A percentile compares a stretch with the other conserved stretches of the same genome.
phyloP scores from a whole-genome alignment of 805 yeast genomes.

The Vanderwaltozyma verrucispora region DNA sequence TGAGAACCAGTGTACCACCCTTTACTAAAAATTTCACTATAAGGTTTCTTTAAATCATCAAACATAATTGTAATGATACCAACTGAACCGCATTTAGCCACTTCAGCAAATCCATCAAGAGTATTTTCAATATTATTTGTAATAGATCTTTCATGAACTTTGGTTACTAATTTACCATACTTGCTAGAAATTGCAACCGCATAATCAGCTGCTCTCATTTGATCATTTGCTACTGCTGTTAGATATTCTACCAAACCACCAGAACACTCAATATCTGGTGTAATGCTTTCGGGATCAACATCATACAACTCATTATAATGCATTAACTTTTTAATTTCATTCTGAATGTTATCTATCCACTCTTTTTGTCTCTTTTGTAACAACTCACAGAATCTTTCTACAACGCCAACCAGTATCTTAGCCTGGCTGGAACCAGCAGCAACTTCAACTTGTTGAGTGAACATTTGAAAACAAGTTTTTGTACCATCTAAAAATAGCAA shows the following conservation, averaged over 20 bases:
- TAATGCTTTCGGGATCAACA: constrained; percentile 26
- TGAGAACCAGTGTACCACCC: constrained; percentile 55
- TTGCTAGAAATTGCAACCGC: constrained; percentile 61
- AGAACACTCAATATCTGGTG: constrained; percentile 38
- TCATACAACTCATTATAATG: constrained; percentile 27
- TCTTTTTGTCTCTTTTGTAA: constrained; percentile 50
- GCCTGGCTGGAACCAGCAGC: constrained; percentile 82
- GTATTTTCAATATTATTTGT: constrained; percentile 47
- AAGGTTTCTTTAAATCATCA: constrained; percentile 59
- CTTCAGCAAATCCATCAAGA: constrained; percentile 71
- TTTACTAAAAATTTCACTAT: constrained; percentile 52
- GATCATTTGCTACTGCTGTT: constrained; percentile 78
- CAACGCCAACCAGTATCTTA: constrained; percentile 65
- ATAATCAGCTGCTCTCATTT: constrained; percentile 58
- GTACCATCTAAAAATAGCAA: constrained; percentile 64
- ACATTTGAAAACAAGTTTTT: constrained; percentile 67
- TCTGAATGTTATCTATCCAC: constrained; percentile 48
- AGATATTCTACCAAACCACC: constrained; percentile 75
- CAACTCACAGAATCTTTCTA: constrained; percentile 56
- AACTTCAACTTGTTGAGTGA: constrained; percentile 81
- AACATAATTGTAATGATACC: constrained; percentile 51
- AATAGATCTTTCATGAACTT: constrained; percentile 51
- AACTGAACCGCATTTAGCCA: constrained; percentile 54
- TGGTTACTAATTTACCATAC: constrained; percentile 54
- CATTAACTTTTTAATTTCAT: constrained; percentile 37